Percentiles rank a stretch among this genome's conserved stretches.
These are phyloP conservation scores for Sedum album DNA, from an alignment of 164 flowering plant genomes.

Conservation along the genomic window DNA sequence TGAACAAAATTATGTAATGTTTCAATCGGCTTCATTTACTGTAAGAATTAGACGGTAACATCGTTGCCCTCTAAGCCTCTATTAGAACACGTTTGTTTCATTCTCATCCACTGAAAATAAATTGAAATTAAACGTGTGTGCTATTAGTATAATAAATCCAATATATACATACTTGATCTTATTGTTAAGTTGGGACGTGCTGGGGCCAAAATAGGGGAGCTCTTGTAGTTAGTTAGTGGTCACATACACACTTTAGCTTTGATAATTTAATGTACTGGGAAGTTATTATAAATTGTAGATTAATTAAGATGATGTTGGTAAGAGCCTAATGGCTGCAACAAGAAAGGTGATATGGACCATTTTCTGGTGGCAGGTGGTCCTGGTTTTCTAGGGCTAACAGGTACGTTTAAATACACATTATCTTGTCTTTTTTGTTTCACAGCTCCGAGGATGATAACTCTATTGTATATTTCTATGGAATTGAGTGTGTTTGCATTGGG, in stretches of 20 bases:
- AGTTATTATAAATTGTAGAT: background rate
- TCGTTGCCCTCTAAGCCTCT: background rate
- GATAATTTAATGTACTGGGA: background rate
- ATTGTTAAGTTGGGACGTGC: background rate
- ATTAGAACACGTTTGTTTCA: background rate
- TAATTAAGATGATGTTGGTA: background rate
- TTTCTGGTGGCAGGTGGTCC: background rate
- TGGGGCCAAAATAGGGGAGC: background rate
- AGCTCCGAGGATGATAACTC: background rate
- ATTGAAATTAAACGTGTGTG: background rate
- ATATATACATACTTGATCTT: background rate
- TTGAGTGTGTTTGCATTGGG: too few relatives aligned
- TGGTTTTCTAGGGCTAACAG: background rate
- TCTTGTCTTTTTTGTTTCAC: background rate
- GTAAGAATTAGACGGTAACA: background rate
- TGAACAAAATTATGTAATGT: too few relatives aligned
- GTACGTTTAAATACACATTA: background rate
- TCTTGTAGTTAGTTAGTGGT: background rate
- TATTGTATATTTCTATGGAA: too few relatives aligned
- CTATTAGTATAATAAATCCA: background rate
- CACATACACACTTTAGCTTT: background rate
- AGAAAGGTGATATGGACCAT: conserved; percentile 1
- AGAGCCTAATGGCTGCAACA: conserved; percentile 3
- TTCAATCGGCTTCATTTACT: too few relatives aligned
- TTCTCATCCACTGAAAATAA: background rate